These are phyloP conservation scores for Lasiosphaeriaceae sp. DNA, from an alignment of 495 filamentous ascomycete species.

Conservation along the genomic window DNA sequence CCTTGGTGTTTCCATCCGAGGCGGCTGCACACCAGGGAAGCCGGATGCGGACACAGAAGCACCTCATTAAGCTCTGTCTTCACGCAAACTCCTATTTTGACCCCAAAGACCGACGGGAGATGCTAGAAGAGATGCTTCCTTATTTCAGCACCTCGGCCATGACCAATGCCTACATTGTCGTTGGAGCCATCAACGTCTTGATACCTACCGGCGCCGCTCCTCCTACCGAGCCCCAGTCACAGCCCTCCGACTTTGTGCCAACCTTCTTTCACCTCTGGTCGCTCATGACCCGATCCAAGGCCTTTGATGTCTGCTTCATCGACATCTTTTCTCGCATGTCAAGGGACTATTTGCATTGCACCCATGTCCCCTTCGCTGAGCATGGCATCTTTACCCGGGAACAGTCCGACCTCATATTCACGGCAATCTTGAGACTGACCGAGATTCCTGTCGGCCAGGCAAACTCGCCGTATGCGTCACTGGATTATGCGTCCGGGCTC, in stretches of 20 bases:
- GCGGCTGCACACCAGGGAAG: conserved; percentile 48
- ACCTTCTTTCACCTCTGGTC: conserved; percentile 97
- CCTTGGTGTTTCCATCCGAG: conserved; percentile 81
- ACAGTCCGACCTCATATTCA: conserved; percentile 90
- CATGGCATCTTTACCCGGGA: conserved; percentile 90
- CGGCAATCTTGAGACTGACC: conserved; percentile 79
- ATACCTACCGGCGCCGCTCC: conserved; percentile 81
- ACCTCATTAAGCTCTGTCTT: conserved; percentile 77
- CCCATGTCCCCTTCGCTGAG: conserved; percentile 76
- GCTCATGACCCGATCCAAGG: conserved; percentile 81
- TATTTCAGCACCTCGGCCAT: conserved; percentile 92
- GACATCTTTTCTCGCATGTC: conserved; percentile 86
- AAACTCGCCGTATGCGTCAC: conserved; percentile 83
- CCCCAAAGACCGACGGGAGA: conserved; percentile 74
- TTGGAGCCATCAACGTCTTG: conserved; percentile 77
- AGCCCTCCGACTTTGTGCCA: conserved; percentile 79
- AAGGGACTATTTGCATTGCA: conserved; percentile 70
- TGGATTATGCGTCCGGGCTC: conserved; percentile 79
- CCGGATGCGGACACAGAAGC: conserved; percentile 43
- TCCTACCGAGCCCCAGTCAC: conserved; percentile 62
- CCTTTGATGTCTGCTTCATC: conserved; percentile 80
- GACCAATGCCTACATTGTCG: conserved; percentile 82
- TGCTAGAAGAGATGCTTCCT: conserved; percentile 93
- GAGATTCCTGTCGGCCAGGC: conserved; percentile 98
- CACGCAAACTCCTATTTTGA: conserved; percentile 92